These are phyloP conservation scores for Pythium sp. DNA, from an alignment of 352 stramenopile species.

Conservation along the genomic window DNA sequence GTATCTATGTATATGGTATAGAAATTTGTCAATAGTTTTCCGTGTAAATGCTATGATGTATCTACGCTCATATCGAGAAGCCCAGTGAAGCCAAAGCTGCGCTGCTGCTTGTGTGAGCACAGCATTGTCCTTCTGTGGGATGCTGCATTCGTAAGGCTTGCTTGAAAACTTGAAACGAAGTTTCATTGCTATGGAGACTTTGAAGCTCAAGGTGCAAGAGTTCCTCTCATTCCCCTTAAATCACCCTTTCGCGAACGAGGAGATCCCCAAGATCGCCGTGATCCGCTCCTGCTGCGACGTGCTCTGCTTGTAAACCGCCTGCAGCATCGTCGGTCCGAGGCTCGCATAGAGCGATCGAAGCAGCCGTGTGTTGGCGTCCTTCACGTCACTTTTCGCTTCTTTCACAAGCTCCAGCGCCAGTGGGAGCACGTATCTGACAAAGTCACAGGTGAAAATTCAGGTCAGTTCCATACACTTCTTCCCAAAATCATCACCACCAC, in stretches of 20 bases:
- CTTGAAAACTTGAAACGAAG: too few species aligned
- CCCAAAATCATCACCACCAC: not conserved
- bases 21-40: not conserved
- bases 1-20: not conserved
- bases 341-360: conserved; percentile 32
- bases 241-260: conserved; percentile 6
- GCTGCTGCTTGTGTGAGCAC: not conserved
- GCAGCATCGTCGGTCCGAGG: conserved; percentile 22
- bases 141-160: not conserved
- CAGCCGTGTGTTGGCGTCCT: conserved; percentile 51
- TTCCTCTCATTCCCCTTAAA: not conserved
- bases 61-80: not conserved
- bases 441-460: not conserved
- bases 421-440: conserved; percentile 56
- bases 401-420: conserved; percentile 70
- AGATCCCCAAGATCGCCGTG: conserved; percentile 34
- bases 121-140: not conserved
- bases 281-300: conserved; percentile 55
- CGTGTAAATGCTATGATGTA: not conserved
- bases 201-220: too few species aligned
- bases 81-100: not conserved
- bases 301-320: conserved; percentile 47
- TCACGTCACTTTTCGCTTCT: conserved; percentile 73
- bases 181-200: too few species aligned
- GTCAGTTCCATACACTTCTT: not conserved